Evolutionary conservation across 2,329 filamentous ascomycete genomes (phyloP).

Genomic region (Intubia oerlemansii): DNA sequence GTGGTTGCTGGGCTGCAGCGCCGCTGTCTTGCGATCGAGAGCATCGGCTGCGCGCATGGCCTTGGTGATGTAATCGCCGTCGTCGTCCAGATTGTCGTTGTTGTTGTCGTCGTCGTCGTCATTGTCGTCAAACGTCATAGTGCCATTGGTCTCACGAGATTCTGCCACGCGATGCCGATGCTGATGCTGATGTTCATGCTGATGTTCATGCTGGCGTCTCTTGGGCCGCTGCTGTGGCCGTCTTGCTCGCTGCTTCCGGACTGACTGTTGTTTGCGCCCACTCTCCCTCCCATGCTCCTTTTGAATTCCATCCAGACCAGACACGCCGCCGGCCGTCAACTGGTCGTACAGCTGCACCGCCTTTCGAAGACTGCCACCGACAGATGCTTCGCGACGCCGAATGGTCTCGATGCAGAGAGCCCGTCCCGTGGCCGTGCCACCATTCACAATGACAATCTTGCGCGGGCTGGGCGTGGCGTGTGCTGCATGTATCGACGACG

Average conservation of each 20-base stretch:
- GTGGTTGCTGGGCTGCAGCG: conserved; percentile 24
- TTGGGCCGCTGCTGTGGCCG: too few species aligned
- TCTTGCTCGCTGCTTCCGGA: too few species aligned
- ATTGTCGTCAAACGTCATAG: neutral
- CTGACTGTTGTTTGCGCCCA: too few species aligned
- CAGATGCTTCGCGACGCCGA: conserved; percentile 21
- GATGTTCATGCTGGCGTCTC: too few species aligned
- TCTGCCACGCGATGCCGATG: neutral
- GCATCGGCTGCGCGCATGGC: conserved; percentile 39
- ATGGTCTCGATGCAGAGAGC: conserved; percentile 32
- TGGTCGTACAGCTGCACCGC: conserved; percentile 30
- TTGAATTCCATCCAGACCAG: conserved; percentile 12
- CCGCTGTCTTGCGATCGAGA: conserved; percentile 22
- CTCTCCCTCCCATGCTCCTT: too few species aligned
- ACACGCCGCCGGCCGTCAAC: conserved; percentile 26
- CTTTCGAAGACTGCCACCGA: conserved; percentile 23
- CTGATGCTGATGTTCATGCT: too few species aligned
- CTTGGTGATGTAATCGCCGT: conserved; percentile 24
- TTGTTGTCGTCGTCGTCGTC: conserved; percentile 8
- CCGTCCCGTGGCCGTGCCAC: conserved; percentile 32
- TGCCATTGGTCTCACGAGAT: too few species aligned
- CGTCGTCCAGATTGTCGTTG: conserved; percentile 8
- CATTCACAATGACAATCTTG: conserved; percentile 37
- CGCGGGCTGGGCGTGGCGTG: too few species aligned
- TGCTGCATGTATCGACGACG: too few species aligned